phyloP scores from a whole-genome alignment of 352 stramenopile species.

The Globisporangium paroecandrum region DNA sequence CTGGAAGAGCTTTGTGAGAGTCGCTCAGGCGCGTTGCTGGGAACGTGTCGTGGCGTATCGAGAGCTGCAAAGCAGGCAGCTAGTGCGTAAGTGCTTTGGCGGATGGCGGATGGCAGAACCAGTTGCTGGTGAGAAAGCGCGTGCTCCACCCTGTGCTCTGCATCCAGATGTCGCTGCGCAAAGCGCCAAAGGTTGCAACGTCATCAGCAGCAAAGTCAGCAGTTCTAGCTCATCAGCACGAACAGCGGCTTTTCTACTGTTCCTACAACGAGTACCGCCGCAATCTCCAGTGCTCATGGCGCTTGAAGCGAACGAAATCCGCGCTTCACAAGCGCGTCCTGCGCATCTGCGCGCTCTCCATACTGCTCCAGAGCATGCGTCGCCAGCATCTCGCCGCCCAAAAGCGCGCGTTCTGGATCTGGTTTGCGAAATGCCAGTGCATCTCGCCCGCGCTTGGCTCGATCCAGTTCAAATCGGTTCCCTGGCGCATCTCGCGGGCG shows the following conservation, averaged over 20 bases:
- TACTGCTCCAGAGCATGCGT: constrained; percentile 25
- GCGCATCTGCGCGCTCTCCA: constrained; percentile 4
- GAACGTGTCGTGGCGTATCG: neutral
- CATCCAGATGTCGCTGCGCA: constrained; percentile 11
- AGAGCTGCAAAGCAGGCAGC: neutral
- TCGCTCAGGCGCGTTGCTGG: neutral
- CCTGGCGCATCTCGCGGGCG: constrained; percentile 17
- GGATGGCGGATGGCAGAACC: constrained; percentile 12
- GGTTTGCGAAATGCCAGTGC: constrained; percentile 33
- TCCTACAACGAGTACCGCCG: constrained; percentile 11
- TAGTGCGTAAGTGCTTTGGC: neutral
- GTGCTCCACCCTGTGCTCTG: constrained; percentile 15
- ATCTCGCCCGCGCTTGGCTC: constrained; percentile 22
- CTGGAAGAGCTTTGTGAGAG: constrained; percentile 1
- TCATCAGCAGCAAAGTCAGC: neutral
- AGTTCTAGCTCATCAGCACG: neutral
- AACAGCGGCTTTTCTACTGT: constrained; percentile 6
- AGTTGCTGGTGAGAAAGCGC: neutral
- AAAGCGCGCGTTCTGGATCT: constrained; percentile 44
- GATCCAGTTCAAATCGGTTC: constrained; percentile 20
- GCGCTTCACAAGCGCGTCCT: neutral
- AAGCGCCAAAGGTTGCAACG: neutral
- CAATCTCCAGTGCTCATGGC: constrained; percentile 8
- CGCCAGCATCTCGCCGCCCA: constrained; percentile 23
- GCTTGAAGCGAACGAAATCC: neutral